These are phyloP conservation scores for Penicillium argentinense DNA, from an alignment of 495 filamentous ascomycete species.

Conservation along the genomic window DNA sequence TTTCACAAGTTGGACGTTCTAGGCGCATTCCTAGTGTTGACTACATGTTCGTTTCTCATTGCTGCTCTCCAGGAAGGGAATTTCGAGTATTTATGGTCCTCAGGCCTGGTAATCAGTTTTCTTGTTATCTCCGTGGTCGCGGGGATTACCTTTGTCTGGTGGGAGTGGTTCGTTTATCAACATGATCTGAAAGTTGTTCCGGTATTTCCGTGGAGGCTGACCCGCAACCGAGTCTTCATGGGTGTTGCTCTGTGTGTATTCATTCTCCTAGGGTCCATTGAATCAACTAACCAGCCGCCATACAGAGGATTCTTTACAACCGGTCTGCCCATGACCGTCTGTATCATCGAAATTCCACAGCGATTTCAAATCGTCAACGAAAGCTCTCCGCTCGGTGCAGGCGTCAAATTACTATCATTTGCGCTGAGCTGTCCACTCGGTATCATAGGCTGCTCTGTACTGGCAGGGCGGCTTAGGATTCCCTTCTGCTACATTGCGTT, in stretches of 20 bases:
- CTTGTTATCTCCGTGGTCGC: slow-evolving; percentile 26
- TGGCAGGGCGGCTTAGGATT: slow-evolving; percentile 30
- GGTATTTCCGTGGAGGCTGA: slow-evolving; percentile 26
- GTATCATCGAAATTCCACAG: slow-evolving; percentile 56
- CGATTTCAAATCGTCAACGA: slow-evolving; percentile 56
- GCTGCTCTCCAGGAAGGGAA: slow-evolving; percentile 57
- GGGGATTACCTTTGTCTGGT: slow-evolving; percentile 14
- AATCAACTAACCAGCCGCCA: not conserved
- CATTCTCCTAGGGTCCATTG: no score
- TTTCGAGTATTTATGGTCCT: slow-evolving; percentile 36
- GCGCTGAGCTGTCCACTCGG: slow-evolving; percentile 24
- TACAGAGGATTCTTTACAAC: slow-evolving; percentile 44
- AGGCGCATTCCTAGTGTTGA: slow-evolving; percentile 3
- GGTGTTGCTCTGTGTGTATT: slow-evolving; percentile 16
- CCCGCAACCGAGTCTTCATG: slow-evolving; percentile 18
- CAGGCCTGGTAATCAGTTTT: slow-evolving; percentile 39
- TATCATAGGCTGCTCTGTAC: slow-evolving; percentile 12
- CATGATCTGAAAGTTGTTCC: slow-evolving; percentile 2
- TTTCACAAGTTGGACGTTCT: not conserved
- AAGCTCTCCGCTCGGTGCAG: slow-evolving; percentile 33
- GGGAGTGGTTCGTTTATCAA: slow-evolving; percentile 6
- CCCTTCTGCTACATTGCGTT: slow-evolving; percentile 49
- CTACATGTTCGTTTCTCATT: slow-evolving; percentile 37
- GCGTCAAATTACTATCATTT: slow-evolving; percentile 48
- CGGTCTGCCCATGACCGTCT: slow-evolving; percentile 52